These are phyloP conservation scores for Amphirosellinia nigrospora DNA, from an alignment of 495 filamentous ascomycete species.

Conservation along the genomic window DNA sequence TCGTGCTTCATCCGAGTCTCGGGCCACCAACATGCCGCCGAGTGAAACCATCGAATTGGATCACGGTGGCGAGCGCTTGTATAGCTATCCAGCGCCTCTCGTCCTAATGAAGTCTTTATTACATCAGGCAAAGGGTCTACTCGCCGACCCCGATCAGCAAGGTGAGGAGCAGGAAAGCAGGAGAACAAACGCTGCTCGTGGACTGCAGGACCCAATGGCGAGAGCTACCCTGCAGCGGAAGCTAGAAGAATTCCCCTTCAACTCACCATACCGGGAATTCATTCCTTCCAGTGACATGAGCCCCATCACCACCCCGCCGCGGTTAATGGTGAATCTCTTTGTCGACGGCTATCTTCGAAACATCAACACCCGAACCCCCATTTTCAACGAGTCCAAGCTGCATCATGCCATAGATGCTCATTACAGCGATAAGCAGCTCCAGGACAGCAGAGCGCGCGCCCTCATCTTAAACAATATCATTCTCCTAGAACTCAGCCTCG, in stretches of 20 bases:
- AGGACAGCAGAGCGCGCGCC: constrained; percentile 16
- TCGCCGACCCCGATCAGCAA: neutral
- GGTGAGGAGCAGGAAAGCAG: neutral
- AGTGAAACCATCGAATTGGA: constrained; percentile 24
- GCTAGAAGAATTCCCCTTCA: constrained; percentile 23
- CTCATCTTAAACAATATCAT: constrained; percentile 33
- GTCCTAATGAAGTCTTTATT: constrained; percentile 27
- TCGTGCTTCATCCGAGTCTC: neutral
- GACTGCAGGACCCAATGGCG: constrained; percentile 12
- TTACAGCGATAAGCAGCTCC: constrained; percentile 14
- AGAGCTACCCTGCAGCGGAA: constrained; percentile 23
- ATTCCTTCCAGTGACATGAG: constrained; percentile 15
- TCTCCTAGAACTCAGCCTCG: constrained; percentile 27
- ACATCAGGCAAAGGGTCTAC: constrained; percentile 1
- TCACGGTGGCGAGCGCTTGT: constrained; percentile 27
- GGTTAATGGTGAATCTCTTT: constrained; percentile 28
- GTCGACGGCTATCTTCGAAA: constrained; percentile 28
- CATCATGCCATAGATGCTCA: constrained; percentile 21
- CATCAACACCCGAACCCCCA: constrained; percentile 27
- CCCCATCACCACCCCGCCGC: constrained; percentile 26
- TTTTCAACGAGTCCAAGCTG: constrained; percentile 27
- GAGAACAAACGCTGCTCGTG: neutral
- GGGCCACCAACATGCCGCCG: constrained; percentile 1
- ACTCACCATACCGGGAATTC: constrained; percentile 18
- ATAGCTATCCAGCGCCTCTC: constrained; percentile 28